phyloP scores from a whole-genome alignment of 768 basidiomycete genomes.

The Mycena capillaripes region DNA sequence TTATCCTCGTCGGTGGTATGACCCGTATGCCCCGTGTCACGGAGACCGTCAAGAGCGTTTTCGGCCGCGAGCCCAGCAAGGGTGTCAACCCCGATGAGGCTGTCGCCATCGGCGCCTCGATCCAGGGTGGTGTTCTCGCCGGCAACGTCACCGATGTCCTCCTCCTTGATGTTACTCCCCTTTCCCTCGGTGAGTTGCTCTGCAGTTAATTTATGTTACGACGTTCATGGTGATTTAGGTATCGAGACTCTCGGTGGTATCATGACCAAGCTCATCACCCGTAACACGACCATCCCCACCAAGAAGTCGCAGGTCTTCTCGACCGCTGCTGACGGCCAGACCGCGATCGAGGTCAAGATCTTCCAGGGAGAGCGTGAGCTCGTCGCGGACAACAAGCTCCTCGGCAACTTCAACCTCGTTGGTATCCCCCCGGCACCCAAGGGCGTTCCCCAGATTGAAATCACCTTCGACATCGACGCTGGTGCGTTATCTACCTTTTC shows the following conservation, averaged over 20 bases:
- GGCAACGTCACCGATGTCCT: conserved; percentile 97
- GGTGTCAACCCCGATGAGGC: conserved; percentile 99
- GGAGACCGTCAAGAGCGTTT: conserved; percentile 94
- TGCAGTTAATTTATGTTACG: not conserved
- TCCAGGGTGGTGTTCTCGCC: conserved; percentile 97
- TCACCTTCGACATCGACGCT: conserved; percentile 97
- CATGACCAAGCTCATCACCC: conserved; percentile 98
- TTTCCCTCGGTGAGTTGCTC: conserved; percentile 84
- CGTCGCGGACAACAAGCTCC: conserved; percentile 97
- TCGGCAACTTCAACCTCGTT: conserved; percentile 99
- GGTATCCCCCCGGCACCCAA: conserved; percentile 93
- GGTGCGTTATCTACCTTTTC: conserved; percentile 58
- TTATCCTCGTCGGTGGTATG: conserved; percentile 99
- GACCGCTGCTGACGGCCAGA: conserved; percentile 98
- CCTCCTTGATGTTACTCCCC: conserved; percentile 94
- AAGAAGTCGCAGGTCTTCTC: conserved; percentile 99
- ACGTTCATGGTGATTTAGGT: conserved; percentile 51
- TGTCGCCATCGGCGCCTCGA: conserved; percentile 97
- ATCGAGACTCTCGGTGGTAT: conserved; percentile 99
- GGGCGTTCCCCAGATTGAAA: conserved; percentile 88
- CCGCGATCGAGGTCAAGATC: conserved; percentile 99
- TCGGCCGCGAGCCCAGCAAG: conserved; percentile 97
- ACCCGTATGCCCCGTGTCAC: conserved; percentile 96
- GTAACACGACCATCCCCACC: conserved; percentile 99
- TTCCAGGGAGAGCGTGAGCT: conserved; percentile 99